phyloP scores from a whole-genome alignment of 441 rosid species.

The Adansonia grandidieri region DNA sequence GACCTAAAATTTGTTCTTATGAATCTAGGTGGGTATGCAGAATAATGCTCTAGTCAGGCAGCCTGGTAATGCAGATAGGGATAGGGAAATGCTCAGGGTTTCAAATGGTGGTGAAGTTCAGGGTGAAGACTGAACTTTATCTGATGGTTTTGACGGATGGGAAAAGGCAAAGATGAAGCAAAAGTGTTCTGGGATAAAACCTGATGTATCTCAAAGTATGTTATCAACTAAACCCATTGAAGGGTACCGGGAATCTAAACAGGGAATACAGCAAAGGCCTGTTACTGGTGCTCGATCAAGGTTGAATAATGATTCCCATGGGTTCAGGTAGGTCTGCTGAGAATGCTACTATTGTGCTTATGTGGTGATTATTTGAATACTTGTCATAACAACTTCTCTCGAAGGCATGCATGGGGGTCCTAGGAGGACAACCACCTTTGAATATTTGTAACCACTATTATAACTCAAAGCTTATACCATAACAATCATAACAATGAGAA shows the following conservation, averaged over 20 bases:
- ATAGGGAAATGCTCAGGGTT: slow-evolving; percentile 67
- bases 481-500: slow-evolving; percentile 10
- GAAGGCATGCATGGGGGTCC: neutral
- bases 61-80: slow-evolving; percentile 73
- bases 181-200: slow-evolving; percentile 90
- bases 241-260: slow-evolving; percentile 78
- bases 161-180: slow-evolving; percentile 96
- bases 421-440: neutral
- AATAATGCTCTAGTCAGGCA: slow-evolving; percentile 65
- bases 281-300: slow-evolving; percentile 67
- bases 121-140: slow-evolving; percentile 75
- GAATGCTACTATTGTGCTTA: slow-evolving; percentile 18
- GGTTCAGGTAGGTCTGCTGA: slow-evolving; percentile 62
- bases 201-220: slow-evolving; percentile 64
- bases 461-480: slow-evolving; percentile 13
- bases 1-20: slow-evolving; percentile 35
- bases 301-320: slow-evolving; percentile 76
- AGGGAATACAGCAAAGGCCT: slow-evolving; percentile 71
- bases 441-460: neutral
- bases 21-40: slow-evolving; percentile 70
- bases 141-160: slow-evolving; percentile 90
- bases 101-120: slow-evolving; percentile 59
- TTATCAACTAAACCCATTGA: slow-evolving; percentile 58
- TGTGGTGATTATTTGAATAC: slow-evolving; percentile 25
- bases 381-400: slow-evolving; percentile 15